Evolutionary conservation across 805 yeast species (phyloP).

Genomic region (Nakazawaea ambrosiae): DNA sequence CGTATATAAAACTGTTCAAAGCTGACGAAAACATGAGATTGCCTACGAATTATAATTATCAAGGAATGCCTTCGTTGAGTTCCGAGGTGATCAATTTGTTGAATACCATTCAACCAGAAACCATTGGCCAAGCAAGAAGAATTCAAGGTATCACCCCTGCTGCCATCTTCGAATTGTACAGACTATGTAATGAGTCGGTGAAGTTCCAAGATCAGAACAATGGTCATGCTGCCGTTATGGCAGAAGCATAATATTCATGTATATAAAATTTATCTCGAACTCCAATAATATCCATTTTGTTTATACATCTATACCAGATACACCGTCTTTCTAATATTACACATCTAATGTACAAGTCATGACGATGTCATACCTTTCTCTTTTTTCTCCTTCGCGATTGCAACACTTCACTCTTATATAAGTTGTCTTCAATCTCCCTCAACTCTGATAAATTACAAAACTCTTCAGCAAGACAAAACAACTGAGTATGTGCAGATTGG

Average conservation of each 20-base stretch:
- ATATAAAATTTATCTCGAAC: too few relatives aligned
- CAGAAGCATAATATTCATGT: neutral
- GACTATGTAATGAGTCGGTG: constrained; percentile 34
- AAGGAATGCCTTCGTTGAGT: constrained; percentile 55
- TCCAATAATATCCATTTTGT: too few relatives aligned
- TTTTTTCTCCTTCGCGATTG: neutral
- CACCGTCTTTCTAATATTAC: too few relatives aligned
- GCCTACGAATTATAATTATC: constrained; percentile 65
- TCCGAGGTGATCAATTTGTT: constrained; percentile 65
- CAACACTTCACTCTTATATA: constrained; percentile 15
- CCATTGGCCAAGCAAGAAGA: constrained; percentile 92
- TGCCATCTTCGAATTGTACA: constrained; percentile 73
- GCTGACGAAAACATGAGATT: constrained; percentile 73
- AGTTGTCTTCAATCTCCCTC: constrained; percentile 18
- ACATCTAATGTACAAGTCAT: too few relatives aligned
- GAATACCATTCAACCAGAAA: constrained; percentile 73
- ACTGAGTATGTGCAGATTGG: constrained; percentile 1
- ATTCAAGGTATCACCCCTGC: constrained; percentile 96
- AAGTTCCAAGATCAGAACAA: neutral
- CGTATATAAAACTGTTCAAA: constrained; percentile 66
- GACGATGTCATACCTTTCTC: too few relatives aligned
- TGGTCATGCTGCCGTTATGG: neutral
- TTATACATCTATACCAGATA: too few relatives aligned
- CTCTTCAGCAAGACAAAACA: constrained; percentile 12
- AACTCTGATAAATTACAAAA: constrained; percentile 19